Evolutionary conservation across 495 filamentous ascomycete species (phyloP).

Genomic region (Penicillium argentinense): DNA sequence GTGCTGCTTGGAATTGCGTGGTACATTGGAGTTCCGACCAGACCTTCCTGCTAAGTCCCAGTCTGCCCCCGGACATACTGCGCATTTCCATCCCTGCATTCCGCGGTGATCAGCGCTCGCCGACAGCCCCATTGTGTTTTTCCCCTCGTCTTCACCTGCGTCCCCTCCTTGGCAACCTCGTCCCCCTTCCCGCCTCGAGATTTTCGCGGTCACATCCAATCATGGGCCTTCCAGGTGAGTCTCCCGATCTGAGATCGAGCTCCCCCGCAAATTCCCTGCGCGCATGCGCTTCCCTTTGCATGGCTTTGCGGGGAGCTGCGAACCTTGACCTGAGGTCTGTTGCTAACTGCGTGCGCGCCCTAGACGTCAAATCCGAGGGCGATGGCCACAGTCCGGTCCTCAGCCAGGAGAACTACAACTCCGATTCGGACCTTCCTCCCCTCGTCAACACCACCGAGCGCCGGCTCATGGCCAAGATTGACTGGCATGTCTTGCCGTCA

Average conservation of each 20-base stretch:
- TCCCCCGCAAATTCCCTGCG: neutral
- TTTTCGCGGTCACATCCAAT: constrained; percentile 4
- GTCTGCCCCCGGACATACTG: no score
- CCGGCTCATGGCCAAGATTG: constrained; percentile 72
- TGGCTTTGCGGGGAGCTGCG: neutral
- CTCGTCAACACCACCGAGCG: constrained; percentile 63
- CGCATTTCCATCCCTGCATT: constrained; percentile 16
- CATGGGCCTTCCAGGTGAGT: constrained; percentile 21
- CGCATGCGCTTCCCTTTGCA: neutral
- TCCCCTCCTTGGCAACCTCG: neutral
- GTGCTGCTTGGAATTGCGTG: neutral
- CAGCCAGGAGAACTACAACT: constrained; percentile 1
- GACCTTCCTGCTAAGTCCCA: no score
- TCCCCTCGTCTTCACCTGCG: neutral
- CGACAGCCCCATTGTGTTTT: neutral
- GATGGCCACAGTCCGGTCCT: constrained; percentile 31
- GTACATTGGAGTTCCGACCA: no score
- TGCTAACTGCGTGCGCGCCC: no score
- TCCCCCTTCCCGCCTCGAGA: neutral
- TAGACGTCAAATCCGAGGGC: constrained; percentile 16
- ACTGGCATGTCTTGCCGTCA: constrained; percentile 77
- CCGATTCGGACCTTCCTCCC: constrained; percentile 28
- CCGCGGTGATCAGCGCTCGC: constrained; percentile 12
- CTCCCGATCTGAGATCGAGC: neutral
- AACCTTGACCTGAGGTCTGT: no score